These are phyloP conservation scores for Massarina eburnea DNA, from an alignment of 2,329 filamentous ascomycete genomes.

Conservation along the genomic window DNA sequence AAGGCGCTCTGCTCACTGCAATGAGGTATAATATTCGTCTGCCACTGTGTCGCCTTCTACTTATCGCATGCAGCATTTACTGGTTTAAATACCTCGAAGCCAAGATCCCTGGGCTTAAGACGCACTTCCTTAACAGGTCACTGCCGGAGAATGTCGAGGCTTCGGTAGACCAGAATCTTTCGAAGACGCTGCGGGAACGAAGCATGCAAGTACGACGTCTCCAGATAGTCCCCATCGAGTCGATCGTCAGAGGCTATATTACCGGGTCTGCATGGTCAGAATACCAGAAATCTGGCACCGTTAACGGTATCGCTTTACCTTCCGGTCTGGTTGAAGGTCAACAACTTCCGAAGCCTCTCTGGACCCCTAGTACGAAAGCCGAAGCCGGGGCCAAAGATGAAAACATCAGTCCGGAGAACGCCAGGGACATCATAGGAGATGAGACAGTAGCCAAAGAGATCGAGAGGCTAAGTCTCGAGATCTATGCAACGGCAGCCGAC, in stretches of 20 bases:
- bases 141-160: constrained; percentile 56
- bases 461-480: constrained; percentile 63
- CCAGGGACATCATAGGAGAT: constrained; percentile 62
- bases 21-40: constrained; percentile 51
- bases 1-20: constrained; percentile 67
- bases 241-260: constrained; percentile 87
- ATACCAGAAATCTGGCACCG: constrained; percentile 71
- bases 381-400: constrained; percentile 77
- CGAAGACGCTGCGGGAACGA: constrained; percentile 59
- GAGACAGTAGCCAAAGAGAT: constrained; percentile 65
- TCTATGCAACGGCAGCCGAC: constrained; percentile 65
- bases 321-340: constrained; percentile 70
- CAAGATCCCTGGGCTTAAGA: constrained; percentile 60
- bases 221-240: constrained; percentile 76
- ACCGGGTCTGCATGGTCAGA: constrained; percentile 84
- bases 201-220: constrained; percentile 77
- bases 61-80: constrained; percentile 45
- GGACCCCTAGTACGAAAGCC: constrained; percentile 85
- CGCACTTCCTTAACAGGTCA: constrained; percentile 63
- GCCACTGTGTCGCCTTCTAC: neutral
- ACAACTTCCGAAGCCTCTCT: constrained; percentile 69
- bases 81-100: constrained; percentile 67
- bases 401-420: constrained; percentile 74
- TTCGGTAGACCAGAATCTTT: constrained; percentile 21
- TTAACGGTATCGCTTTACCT: constrained; percentile 74